Base-by-base conservation (phyloP, 1,284 basidiomycete genomes). In the Naganishia albida region DNA sequence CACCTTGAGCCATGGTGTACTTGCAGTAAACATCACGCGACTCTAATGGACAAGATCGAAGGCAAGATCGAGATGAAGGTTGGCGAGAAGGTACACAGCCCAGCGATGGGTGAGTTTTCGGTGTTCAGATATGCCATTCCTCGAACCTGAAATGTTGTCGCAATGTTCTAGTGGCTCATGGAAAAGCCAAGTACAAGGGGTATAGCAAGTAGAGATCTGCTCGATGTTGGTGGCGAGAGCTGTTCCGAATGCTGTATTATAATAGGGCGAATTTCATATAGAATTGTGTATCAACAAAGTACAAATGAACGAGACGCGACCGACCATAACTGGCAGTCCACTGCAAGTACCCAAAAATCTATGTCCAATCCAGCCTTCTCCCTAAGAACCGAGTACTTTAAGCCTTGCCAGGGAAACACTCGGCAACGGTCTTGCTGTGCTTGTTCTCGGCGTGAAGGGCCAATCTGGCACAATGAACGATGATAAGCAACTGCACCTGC, bases 1-100 rank as follows among this genome's bases (percentile, higher is more conserved):
- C 42, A 20, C 15, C 42, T 16, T 18, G 6, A 6, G 42, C 42
- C 6, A 20, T 20, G 6, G 7, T 43, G 42, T 3, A 20, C 23
- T 48, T 48, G 30, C n/a, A 56, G 54, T 10, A 56, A 44, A 26
- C 54, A 56, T n/a, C 54, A 56, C 39, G 54, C 54, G 8, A 56
- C 2, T n/a, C 13, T 56, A 18, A 56, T 43, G 7, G 54, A 56
- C 3, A 56, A 44, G 54, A 44, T 56, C 16, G 40, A 56, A 43
- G 53, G 54, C 25, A 56, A 56, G 54, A 28, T 42, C 8, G 54
- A 56, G 18, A 44, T 56, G 39, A 42, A 42, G 39, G 40, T 56
- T 0, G 40, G 54, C 34, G 39, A 56, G 38, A 56, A 56, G 54
- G 10, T 56, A 13, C 40, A 30, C 26, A 44, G 44, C 15, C 2